phyloP scores from a whole-genome alignment of 2,329 filamentous ascomycete species.

The Epichloe baconii region DNA sequence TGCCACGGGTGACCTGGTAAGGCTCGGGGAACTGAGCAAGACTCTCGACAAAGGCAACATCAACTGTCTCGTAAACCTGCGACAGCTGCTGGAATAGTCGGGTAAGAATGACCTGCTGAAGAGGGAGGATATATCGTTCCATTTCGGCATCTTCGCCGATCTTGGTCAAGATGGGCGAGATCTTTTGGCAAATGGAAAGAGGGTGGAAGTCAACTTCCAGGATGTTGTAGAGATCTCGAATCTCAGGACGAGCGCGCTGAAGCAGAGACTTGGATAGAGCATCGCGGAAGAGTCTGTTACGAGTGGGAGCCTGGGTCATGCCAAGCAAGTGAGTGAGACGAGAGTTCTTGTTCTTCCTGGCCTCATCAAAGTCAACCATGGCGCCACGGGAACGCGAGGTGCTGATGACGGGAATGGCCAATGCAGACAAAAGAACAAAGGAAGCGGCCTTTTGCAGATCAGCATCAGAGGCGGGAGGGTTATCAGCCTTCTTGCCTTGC shows the following conservation, averaged over 20 bases:
- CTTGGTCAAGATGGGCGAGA: constrained; percentile 86
- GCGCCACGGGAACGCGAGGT: constrained; percentile 91
- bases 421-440: constrained; percentile 85
- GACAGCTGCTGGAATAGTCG: constrained; percentile 97
- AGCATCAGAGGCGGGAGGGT: constrained; percentile 75
- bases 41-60: constrained; percentile 83
- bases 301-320: constrained; percentile 81
- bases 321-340: constrained; percentile 90
- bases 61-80: constrained; percentile 96
- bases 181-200: constrained; percentile 97
- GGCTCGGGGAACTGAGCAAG: constrained; percentile 93
- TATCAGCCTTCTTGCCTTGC: constrained; percentile 86
- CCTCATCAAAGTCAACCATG: constrained; percentile 92
- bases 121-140: constrained; percentile 88
- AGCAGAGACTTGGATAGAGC: constrained; percentile 89
- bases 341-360: constrained; percentile 97
- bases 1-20: constrained; percentile 80
- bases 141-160: constrained; percentile 91
- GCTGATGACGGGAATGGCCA: constrained; percentile 99
- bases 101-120: constrained; percentile 97
- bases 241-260: constrained; percentile 85
- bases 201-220: constrained; percentile 98
- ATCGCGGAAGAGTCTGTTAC: constrained; percentile 87
- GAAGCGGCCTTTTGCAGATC: constrained; percentile 92
- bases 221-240: constrained; percentile 95